Conservation (phyloP, 1,284 basidiomycete genomes). For the Irpex lacteus region DNA sequence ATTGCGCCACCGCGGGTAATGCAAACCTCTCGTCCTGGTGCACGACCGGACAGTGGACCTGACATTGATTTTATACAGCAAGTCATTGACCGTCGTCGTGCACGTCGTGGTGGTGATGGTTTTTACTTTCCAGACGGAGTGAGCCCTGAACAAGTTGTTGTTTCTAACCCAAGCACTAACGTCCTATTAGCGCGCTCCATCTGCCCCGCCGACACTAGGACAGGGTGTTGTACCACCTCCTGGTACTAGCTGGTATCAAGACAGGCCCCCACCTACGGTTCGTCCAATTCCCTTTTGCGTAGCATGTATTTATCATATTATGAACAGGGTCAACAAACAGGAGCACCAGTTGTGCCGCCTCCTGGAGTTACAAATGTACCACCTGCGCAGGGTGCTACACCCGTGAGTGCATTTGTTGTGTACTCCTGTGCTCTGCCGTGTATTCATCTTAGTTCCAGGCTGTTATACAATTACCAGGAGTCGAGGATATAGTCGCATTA, state of each 20-base stretch:
- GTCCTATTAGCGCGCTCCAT: background rate
- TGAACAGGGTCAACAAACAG: background rate
- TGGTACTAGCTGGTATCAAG: background rate
- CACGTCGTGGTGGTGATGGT: background rate
- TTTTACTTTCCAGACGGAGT: background rate
- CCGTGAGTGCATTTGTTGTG: slow-evolving; percentile 25
- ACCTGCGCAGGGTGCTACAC: slow-evolving; percentile 10
- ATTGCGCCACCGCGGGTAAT: background rate
- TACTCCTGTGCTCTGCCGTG: background rate
- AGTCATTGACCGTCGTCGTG: background rate
- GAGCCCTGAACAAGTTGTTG: background rate
- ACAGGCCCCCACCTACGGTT: background rate
- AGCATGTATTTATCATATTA: background rate
- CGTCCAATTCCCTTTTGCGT: background rate
- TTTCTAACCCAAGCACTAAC: background rate
- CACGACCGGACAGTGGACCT: background rate
- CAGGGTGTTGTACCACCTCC: background rate
- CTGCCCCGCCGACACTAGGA: background rate
- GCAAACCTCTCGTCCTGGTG: slow-evolving; percentile 6
- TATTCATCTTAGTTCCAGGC: slow-evolving; percentile 35
- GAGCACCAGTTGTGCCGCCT: slow-evolving; percentile 3
- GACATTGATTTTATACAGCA: slow-evolving; percentile 5
- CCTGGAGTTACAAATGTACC: slow-evolving; percentile 1
- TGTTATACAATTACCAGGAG: slow-evolving; percentile 54
- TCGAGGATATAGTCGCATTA: slow-evolving; percentile 50